Conservation (phyloP, 768 basidiomycete species). For the Fibroporia radiculosa region DNA sequence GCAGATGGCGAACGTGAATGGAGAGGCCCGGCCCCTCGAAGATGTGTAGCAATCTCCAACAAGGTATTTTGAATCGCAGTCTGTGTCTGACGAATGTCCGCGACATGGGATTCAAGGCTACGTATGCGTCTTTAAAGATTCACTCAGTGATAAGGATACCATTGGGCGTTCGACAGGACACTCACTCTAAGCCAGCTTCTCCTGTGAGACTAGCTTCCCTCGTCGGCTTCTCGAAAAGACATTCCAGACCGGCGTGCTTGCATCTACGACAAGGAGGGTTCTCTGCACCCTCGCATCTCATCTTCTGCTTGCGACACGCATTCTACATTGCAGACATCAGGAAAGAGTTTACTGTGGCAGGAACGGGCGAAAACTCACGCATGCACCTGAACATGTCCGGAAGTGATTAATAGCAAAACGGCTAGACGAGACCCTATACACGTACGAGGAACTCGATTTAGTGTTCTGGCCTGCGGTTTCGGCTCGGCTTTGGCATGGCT, state of each 20-base stretch:
- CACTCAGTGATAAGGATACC: constrained; percentile 9
- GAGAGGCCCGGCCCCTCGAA: constrained; percentile 49
- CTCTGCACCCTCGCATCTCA: constrained; percentile 95
- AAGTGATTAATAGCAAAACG: constrained; percentile 8
- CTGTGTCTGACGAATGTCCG: constrained; percentile 71
- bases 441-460: constrained; percentile 85
- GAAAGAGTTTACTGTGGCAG: background rate
- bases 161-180: constrained; percentile 10
- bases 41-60: constrained; percentile 68
- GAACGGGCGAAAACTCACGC: background rate
- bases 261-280: constrained; percentile 96
- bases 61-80: constrained; percentile 71
- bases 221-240: constrained; percentile 91
- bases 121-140: constrained; percentile 66
- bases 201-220: constrained; percentile 81
- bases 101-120: constrained; percentile 79
- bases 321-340: constrained; percentile 45
- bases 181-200: constrained; percentile 85
- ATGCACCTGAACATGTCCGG: background rate
- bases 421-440: constrained; percentile 9
- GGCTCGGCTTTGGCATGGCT: constrained; percentile 47
- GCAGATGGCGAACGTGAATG: constrained; percentile 57
- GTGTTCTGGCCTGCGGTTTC: constrained; percentile 68
- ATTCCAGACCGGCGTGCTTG: constrained; percentile 81
- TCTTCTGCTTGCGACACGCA: constrained; percentile 94